Evolutionary conservation across 1,139 yeast genomes (phyloP).

Genomic region (Candida tetrigidarum): DNA sequence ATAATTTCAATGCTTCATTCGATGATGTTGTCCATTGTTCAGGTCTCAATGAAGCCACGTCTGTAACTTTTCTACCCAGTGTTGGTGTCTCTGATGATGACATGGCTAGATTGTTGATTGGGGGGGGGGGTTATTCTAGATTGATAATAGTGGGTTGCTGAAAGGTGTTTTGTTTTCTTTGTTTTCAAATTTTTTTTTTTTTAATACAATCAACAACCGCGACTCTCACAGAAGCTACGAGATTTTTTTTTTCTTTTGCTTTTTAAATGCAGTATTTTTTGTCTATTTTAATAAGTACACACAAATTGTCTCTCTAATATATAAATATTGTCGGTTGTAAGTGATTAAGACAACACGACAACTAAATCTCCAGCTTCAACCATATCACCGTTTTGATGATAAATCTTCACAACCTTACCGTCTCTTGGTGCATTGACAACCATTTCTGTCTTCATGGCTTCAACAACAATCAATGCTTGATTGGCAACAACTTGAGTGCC

Average conservation of each 20-base stretch:
- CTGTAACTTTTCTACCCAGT: not conserved
- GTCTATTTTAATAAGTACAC: no score
- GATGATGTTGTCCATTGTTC: constrained; percentile 73
- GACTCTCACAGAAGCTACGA: no score
- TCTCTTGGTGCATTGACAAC: constrained; percentile 69
- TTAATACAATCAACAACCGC: no score
- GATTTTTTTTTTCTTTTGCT: not conserved
- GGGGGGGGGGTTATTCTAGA: no score
- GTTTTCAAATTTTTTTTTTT: no score
- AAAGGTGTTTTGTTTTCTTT: not conserved
- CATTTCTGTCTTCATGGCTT: constrained; percentile 99
- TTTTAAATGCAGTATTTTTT: not conserved
- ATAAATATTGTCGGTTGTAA: no score
- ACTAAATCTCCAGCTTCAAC: constrained; percentile 96
- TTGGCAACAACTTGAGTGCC: constrained; percentile 80
- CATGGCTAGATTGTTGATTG: not conserved
- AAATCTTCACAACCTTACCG: constrained; percentile 79
- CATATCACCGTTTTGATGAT: constrained; percentile 90
- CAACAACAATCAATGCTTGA: constrained; percentile 85
- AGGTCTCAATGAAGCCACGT: constrained; percentile 39
- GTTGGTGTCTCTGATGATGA: constrained; percentile 2
- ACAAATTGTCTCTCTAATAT: no score
- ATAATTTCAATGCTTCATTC: constrained; percentile 62
- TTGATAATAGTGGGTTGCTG: not conserved
- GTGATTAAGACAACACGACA: constrained; percentile 60